Evolutionary conservation across 306 rosid species (phyloP).

Genomic region (Crotalaria pallida): DNA sequence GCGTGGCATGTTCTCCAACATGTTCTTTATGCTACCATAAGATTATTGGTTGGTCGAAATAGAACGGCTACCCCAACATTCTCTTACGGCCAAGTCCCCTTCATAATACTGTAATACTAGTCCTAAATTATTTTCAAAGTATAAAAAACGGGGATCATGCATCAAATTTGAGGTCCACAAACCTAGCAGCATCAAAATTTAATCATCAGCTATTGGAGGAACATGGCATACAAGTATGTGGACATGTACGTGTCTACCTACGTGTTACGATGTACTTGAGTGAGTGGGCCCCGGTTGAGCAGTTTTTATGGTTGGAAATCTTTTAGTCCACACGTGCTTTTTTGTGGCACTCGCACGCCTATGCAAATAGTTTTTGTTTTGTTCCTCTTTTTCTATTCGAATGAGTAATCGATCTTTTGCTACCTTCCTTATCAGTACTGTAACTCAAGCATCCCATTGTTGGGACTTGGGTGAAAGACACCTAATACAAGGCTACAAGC

Average conservation of each 20-base stretch:
- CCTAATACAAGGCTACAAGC: neutral
- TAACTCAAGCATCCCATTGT: neutral
- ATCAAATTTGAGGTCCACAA: constrained; percentile 5
- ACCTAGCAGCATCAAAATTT: neutral
- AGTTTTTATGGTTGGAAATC: constrained; percentile 17
- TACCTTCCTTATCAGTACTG: neutral
- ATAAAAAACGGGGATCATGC: neutral
- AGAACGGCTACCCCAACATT: neutral
- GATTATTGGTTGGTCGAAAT: neutral
- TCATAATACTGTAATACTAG: too few relatives aligned
- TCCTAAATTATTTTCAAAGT: neutral
- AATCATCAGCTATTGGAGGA: neutral
- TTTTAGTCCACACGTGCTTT: constrained; percentile 5
- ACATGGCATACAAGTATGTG: neutral
- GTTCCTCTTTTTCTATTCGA: neutral
- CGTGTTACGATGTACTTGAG: neutral
- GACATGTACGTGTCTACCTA: neutral
- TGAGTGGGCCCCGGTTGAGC: neutral
- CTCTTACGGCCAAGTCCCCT: neutral
- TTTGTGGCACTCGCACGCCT: neutral
- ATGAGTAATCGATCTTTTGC: neutral
- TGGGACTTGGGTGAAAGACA: neutral
- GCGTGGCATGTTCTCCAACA: too few relatives aligned
- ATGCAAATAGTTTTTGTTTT: neutral
- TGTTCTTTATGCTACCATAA: neutral